Percentiles rank a stretch among this genome's conserved stretches.
phyloP scores from a whole-genome alignment of 257 asterid genomes.

The Solanum corneliomulleri region DNA sequence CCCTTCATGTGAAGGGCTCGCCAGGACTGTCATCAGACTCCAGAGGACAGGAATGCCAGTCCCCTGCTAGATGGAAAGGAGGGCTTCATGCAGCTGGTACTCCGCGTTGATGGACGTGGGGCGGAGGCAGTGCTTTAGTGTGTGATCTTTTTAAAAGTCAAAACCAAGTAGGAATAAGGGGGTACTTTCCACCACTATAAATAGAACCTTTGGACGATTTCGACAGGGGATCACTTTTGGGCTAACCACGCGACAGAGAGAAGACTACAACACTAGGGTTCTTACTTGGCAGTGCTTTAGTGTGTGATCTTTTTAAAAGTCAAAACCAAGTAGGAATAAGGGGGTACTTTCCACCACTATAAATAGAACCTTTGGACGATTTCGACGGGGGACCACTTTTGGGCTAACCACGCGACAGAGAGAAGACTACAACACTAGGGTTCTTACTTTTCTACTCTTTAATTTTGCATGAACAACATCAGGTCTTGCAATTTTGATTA shows the following conservation, averaged over 20 bases:
- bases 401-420: not conserved
- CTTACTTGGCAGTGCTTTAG: not conserved
- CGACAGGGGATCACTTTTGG: not conserved
- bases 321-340: too few species aligned
- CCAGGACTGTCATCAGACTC: not conserved
- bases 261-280: not conserved
- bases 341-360: not conserved
- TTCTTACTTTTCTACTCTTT: not conserved
- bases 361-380: not conserved
- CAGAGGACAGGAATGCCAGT: not conserved
- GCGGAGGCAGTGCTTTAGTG: not conserved
- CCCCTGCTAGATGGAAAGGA: not conserved
- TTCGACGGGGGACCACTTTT: not conserved
- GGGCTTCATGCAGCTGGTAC: not conserved
- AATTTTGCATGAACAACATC: not conserved
- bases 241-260: not conserved
- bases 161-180: too few species aligned
- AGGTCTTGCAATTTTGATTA: not conserved
- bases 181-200: not conserved
- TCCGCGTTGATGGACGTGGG: fast-evolving
- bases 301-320: too few species aligned
- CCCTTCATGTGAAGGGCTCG: not conserved
- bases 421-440: not conserved
- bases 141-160: too few species aligned
- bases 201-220: not conserved